Evolutionary conservation across 1,284 basidiomycete species (phyloP), one percentile per base, ranked within the genome.

Genomic region (Cryptococcus neoformans): DNA sequence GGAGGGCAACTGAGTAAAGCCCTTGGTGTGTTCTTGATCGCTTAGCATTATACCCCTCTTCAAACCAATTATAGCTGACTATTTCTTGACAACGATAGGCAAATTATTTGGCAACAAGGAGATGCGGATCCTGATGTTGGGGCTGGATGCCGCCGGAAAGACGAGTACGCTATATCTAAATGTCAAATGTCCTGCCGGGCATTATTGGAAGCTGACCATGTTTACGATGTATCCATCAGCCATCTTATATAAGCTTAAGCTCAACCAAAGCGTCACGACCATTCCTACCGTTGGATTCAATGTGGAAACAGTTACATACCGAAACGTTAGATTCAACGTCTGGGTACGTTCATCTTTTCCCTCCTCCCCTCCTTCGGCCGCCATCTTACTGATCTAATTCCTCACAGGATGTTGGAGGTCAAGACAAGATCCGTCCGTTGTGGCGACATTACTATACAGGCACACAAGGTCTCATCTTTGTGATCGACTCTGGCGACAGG

Each of bases 301-400:
- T 77, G 96, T 99, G 68, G 96, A 99, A 81, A 99, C 96, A 10
- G 96, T 99, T 64, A 96, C 94, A 64, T 99, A 99, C 82, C 98
- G 98, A 84, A 99, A 99, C 72, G 94, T 99, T 74, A 96, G 95
- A 75, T 99, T 99, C 83, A 99, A 96, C 70, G 96, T 99, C 28
- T 99, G 96, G 96, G 78, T 78, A 36, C 36, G 75, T 68, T 5
- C 9, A 28, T n/a, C 44, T 44, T 17, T 21, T 6, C 7, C 42
- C n/a, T 11, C 10, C 12, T 17, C 10, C 12, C 11, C 14, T n/a
- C 21, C 21, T 21, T 44, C 42, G 6, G n/a, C 0, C 42, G 12
- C n/a, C 42, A n/a, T 2, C 10, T 8, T 17, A n/a, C 42, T 10
- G 6, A n/a, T 17, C 14, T 4, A 12, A 1, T n/a, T 10, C 12